Evolutionary conservation across 441 rosid genomes (phyloP).

Genomic region (Eutrema salsugineum): DNA sequence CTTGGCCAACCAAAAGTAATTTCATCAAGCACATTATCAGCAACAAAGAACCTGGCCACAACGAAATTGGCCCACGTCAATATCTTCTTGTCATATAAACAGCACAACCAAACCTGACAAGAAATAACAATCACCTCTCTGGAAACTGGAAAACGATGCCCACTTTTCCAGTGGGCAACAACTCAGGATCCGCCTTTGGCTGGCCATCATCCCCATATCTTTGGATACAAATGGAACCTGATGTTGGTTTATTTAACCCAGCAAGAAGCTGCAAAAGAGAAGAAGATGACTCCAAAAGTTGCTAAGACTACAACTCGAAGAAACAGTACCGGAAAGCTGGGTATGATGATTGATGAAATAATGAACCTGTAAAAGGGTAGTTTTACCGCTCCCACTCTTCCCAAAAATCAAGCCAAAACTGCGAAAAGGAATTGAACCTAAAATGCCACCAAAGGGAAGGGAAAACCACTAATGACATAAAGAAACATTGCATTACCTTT

Average conservation of each 20-base stretch:
- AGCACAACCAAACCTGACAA: constrained; percentile 3
- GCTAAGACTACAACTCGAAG: not conserved
- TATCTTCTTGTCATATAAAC: not conserved
- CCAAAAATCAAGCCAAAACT: constrained; percentile 97
- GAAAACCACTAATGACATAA: not conserved
- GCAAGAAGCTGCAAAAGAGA: constrained; percentile 70
- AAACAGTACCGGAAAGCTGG: not conserved
- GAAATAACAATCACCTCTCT: constrained; percentile 47
- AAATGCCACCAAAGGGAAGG: not conserved
- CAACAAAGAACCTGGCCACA: constrained; percentile 68
- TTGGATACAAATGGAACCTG: constrained; percentile 78
- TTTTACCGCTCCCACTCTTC: constrained; percentile 96
- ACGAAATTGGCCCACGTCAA: not conserved
- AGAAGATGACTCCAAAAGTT: not conserved
- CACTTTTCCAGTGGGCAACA: constrained; percentile 63
- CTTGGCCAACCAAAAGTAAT: constrained; percentile 93
- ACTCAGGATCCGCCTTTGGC: constrained; percentile 44
- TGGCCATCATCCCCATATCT: constrained; percentile 58
- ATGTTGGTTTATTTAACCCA: constrained; percentile 77
- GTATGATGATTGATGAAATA: not conserved
- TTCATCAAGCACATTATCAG: constrained; percentile 85
- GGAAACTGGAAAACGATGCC: constrained; percentile 97
- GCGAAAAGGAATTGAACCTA: constrained; percentile 14
- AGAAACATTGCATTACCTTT: constrained; percentile 38
- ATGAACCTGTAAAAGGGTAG: constrained; percentile 83